phyloP scores from a whole-genome alignment of 2,329 filamentous ascomycete species.

The Colletotrichum neosansevieriae region DNA sequence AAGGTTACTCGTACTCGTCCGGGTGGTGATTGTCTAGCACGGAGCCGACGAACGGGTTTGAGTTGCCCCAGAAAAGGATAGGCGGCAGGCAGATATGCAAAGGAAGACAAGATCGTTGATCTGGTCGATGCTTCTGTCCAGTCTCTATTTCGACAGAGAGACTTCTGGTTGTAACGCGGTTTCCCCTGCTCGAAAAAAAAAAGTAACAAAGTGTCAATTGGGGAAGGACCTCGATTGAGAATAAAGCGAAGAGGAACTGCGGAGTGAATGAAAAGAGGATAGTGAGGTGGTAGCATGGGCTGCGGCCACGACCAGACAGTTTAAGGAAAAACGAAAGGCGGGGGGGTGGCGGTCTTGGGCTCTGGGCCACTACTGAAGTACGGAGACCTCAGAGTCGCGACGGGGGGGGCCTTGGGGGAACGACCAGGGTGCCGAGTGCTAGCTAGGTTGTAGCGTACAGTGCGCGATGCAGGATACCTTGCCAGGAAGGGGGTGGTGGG shows the following conservation, averaged over 20 bases:
- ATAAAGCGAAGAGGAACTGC: constrained; percentile 61
- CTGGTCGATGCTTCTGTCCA: neutral
- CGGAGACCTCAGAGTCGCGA: constrained; percentile 30
- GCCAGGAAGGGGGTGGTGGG: constrained; percentile 13
- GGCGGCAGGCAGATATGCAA: neutral
- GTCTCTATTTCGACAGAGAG: neutral
- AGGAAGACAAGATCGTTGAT: constrained; percentile 1
- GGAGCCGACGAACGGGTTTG: constrained; percentile 39
- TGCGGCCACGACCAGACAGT: constrained; percentile 56
- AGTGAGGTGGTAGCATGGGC: constrained; percentile 62
- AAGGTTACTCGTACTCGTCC: constrained; percentile 4
- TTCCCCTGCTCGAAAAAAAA: constrained; percentile 55
- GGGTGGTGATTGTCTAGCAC: constrained; percentile 7
- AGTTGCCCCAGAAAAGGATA: constrained; percentile 46
- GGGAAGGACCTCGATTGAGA: constrained; percentile 47
- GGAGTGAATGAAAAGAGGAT: constrained; percentile 64
- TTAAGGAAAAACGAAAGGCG: constrained; percentile 51
- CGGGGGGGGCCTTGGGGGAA: constrained; percentile 32
- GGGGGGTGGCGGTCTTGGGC: constrained; percentile 44
- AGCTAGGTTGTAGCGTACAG: constrained; percentile 36
- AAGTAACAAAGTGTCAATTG: constrained; percentile 53
- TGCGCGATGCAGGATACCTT: constrained; percentile 31
- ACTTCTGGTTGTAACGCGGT: constrained; percentile 47
- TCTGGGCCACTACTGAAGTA: constrained; percentile 22
- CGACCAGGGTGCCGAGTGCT: constrained; percentile 35